Evolutionary conservation across 2,329 filamentous ascomycete species (phyloP).

Genomic region (Aspergillus sclerotialis): DNA sequence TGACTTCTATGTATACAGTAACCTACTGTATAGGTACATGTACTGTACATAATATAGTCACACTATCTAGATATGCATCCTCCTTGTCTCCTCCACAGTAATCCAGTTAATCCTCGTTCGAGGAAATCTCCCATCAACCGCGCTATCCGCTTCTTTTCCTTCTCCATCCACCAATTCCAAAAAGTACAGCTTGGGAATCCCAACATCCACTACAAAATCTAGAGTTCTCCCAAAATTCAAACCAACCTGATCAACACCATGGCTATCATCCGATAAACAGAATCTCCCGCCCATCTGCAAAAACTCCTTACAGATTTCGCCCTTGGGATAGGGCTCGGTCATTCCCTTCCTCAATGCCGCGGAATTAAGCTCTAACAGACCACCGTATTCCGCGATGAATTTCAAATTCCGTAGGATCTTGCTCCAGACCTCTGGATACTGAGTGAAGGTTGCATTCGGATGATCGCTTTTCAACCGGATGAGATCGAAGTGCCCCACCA

Average conservation of each 20-base stretch:
- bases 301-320: constrained; percentile 73
- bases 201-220: constrained; percentile 55
- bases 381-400: constrained; percentile 65
- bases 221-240: constrained; percentile 70
- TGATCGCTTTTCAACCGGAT: constrained; percentile 71
- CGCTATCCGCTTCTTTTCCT: constrained; percentile 10
- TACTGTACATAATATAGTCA: no score
- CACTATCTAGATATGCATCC: no score
- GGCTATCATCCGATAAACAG: constrained; percentile 91
- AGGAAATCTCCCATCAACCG: constrained; percentile 31
- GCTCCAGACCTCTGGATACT: constrained; percentile 62
- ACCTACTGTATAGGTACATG: no score
- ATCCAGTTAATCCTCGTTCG: constrained; percentile 25
- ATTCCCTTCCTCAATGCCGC: constrained; percentile 83
- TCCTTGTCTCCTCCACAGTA: constrained; percentile 27
- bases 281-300: constrained; percentile 68
- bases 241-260: constrained; percentile 79
- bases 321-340: constrained; percentile 79
- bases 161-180: no score
- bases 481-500: constrained; percentile 93
- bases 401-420: constrained; percentile 67
- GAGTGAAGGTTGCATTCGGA: constrained; percentile 54
- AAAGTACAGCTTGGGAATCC: constrained; percentile 33
- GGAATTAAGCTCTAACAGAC: constrained; percentile 83
- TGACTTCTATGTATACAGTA: no score